Evolutionary conservation across 1,139 yeast species (phyloP).

Genomic region (Suhomyces kunorum): DNA sequence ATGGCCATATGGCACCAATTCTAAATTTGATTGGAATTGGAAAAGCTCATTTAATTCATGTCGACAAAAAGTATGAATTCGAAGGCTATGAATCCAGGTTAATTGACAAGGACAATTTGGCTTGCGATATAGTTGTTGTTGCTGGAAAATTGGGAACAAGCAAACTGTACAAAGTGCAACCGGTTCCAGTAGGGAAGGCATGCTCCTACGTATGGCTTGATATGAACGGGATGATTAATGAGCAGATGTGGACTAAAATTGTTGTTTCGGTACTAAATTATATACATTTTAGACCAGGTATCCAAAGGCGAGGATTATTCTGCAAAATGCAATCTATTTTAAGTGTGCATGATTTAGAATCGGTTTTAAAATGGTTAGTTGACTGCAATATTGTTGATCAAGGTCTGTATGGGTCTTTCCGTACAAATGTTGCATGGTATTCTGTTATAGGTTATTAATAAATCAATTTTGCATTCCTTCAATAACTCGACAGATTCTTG

Average conservation of each 20-base stretch:
- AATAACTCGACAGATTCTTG: too few species aligned
- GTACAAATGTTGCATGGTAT: constrained; percentile 59
- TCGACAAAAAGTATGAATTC: constrained; percentile 53
- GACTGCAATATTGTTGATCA: constrained; percentile 40
- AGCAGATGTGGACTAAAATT: constrained; percentile 58
- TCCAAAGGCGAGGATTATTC: constrained; percentile 38
- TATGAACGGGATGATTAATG: constrained; percentile 59
- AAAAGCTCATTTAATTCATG: constrained; percentile 45
- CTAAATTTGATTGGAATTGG: constrained; percentile 46
- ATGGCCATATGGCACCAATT: constrained; percentile 58
- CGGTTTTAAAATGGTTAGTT: constrained; percentile 60
- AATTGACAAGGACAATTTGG: constrained; percentile 59
- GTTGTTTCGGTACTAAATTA: constrained; percentile 50
- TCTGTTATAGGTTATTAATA: constrained; percentile 30
- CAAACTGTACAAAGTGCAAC: constrained; percentile 14
- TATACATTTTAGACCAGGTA: constrained; percentile 70
- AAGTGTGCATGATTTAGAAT: constrained; percentile 50
- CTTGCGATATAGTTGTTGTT: constrained; percentile 59
- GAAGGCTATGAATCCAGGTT: constrained; percentile 63
- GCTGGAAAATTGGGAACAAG: constrained; percentile 10
- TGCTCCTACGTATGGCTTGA: constrained; percentile 77
- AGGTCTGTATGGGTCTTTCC: constrained; percentile 49
- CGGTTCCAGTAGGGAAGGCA: constrained; percentile 61
- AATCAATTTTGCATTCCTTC: background rate
- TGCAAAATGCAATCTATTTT: constrained; percentile 42